phyloP scores from a whole-genome alignment of 129 eudicot species.

The Flaveria bidentis region DNA sequence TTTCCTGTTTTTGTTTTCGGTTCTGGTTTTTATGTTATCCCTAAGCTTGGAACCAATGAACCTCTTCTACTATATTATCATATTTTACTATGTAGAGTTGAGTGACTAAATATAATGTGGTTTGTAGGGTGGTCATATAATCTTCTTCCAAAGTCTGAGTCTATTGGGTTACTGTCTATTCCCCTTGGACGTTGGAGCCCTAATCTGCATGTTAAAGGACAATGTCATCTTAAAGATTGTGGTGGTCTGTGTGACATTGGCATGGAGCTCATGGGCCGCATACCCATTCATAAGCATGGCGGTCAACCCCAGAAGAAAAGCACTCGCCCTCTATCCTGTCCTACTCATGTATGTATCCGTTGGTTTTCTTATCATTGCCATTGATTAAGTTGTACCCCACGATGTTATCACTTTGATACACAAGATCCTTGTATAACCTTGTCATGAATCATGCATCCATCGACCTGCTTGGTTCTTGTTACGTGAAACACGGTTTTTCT shows the following conservation, averaged over 20 bases:
- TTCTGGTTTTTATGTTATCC: neutral
- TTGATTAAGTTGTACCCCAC: constrained; percentile 49
- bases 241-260: constrained; percentile 77
- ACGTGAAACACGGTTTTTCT: no score
- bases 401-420: constrained; percentile 6
- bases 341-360: constrained; percentile 96
- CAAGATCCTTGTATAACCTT: constrained; percentile 27
- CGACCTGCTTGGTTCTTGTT: neutral
- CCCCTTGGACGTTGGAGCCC: constrained; percentile 87
- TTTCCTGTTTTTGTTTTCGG: no score
- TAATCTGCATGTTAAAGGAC: constrained; percentile 83
- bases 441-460: neutral
- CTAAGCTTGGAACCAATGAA: neutral
- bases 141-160: constrained; percentile 94
- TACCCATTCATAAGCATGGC: constrained; percentile 97
- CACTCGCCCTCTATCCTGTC: constrained; percentile 93
- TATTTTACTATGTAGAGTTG: neutral
- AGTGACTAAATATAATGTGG: neutral
- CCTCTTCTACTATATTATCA: neutral
- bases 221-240: constrained; percentile 72
- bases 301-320: constrained; percentile 89
- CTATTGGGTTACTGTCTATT: constrained; percentile 92
- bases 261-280: constrained; percentile 99
- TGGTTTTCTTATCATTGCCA: constrained; percentile 93
- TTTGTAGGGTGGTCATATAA: constrained; percentile 92